Evolutionary conservation across 148 eudicot species (phyloP), one percentile per base, ranked within the genome.

Genomic region (Euryodendron excelsum): DNA sequence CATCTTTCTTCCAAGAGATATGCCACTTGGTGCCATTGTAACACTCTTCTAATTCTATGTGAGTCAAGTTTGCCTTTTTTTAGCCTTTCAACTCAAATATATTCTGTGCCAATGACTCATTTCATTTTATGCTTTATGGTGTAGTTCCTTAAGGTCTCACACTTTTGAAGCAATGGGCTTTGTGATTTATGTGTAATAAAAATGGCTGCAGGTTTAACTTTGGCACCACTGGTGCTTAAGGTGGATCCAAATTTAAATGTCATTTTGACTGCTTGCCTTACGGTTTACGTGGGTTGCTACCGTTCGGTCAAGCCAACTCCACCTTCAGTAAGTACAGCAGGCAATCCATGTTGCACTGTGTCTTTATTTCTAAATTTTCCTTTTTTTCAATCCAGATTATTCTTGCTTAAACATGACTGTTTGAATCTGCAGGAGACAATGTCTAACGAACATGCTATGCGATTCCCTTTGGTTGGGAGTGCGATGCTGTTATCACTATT

Each of bases 361-460:
- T 44, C 65, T 74, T 47, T 3, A 45, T 17, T 69, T 41, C 21
- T 25, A 45, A 30, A 45, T 64, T 36, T 47, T 39, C 17, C 45
- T 45, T 62, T 48, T 67, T 69, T 73, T 25, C 12, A 50, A 69
- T 61, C 4, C 55, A 47, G 68, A 8, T 15, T 47, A 73, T 15
- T 13, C 12, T 55, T 69, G 12, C 45, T 45, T 14, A 77, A 59
- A 62, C 48, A 4, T 78, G 53, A 31, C 34, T 15, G 58, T 39
- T 61, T 15, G 55, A 77, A 78, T 65, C 71, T 89, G 84, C 91
- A 96, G 99, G 99, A 96, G 84, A 91, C 98, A 11, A 96, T 96
- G 99, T 93, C 99, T 78, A 96, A 89, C 34, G 97, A 93, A 81
- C 99, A 96, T 77, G 99, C 99, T 23, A 91, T 96, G 99, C 88